These are phyloP conservation scores for Aspergillus hiratsukae DNA, from an alignment of 2,329 filamentous ascomycete genomes.

Conservation along the genomic window DNA sequence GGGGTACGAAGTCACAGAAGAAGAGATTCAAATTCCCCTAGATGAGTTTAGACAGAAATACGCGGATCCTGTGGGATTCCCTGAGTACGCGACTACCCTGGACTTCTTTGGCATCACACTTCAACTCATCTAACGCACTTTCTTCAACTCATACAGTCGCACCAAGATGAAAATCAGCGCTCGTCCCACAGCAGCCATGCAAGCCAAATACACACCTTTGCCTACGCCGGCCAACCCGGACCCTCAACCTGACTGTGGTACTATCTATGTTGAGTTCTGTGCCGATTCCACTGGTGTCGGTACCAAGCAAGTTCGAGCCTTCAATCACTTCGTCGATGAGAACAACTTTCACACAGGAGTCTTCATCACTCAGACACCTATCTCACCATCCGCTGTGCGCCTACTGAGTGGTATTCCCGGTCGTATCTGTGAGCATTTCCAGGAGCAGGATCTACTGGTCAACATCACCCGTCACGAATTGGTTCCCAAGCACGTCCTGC, in stretches of 20 bases:
- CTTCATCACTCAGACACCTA: slow-evolving; percentile 76
- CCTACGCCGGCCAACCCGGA: slow-evolving; percentile 65
- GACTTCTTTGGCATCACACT: background rate
- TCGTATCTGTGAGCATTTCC: slow-evolving; percentile 86
- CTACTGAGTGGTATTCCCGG: slow-evolving; percentile 73
- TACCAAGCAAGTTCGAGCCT: slow-evolving; percentile 86
- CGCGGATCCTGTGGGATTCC: slow-evolving; percentile 65
- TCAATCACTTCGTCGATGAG: slow-evolving; percentile 74
- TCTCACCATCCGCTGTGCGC: slow-evolving; percentile 84
- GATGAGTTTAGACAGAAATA: slow-evolving; percentile 74
- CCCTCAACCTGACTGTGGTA: slow-evolving; percentile 71
- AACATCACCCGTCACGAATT: slow-evolving; percentile 98
- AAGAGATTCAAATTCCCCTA: slow-evolving; percentile 81
- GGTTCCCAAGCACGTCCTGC: slow-evolving; percentile 85
- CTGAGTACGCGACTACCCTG: slow-evolving; percentile 59
- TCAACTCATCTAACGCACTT: slow-evolving; percentile 6
- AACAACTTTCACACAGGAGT: slow-evolving; percentile 86
- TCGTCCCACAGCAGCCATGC: slow-evolving; percentile 77
- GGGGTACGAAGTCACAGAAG: slow-evolving; percentile 90
- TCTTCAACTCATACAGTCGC: slow-evolving; percentile 54
- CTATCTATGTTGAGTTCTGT: slow-evolving; percentile 91
- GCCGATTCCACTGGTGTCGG: slow-evolving; percentile 68
- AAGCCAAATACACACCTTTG: slow-evolving; percentile 73
- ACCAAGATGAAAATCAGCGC: slow-evolving; percentile 82
- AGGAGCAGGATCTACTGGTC: slow-evolving; percentile 91